Percentiles rank a stretch among this genome's conserved stretches.
phyloP scores from a whole-genome alignment of 768 basidiomycete genomes.

The Asterophora parasitica region DNA sequence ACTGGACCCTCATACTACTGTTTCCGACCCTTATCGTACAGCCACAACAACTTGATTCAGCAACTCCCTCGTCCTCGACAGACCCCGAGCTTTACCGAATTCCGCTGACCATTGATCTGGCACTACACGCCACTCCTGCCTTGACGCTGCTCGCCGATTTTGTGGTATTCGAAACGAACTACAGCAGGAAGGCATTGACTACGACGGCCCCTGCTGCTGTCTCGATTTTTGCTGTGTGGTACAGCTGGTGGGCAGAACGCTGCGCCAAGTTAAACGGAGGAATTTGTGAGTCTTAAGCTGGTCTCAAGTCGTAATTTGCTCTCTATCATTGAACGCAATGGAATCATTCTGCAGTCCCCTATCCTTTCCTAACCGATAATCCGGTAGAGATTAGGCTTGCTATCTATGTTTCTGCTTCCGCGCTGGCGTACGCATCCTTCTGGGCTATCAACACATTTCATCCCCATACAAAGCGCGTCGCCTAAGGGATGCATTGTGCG shows the following conservation, averaged over 20 bases:
- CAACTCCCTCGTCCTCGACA: constrained; percentile 25
- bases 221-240: constrained; percentile 36
- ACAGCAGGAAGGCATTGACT: constrained; percentile 25
- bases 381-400: constrained; percentile 43
- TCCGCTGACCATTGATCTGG: constrained; percentile 54
- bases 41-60: constrained; percentile 1
- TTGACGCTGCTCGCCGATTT: constrained; percentile 62
- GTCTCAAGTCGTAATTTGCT: background rate
- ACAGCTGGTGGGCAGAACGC: constrained; percentile 63
- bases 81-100: constrained; percentile 29
- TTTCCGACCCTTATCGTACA: constrained; percentile 57
- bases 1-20: constrained; percentile 60
- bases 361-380: constrained; percentile 74
- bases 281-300: constrained; percentile 50
- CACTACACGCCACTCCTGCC: constrained; percentile 62
- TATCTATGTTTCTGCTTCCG: constrained; percentile 54
- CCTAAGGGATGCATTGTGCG: no score
- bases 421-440: constrained; percentile 53
- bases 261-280: constrained; percentile 54
- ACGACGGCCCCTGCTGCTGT: constrained; percentile 26
- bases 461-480: constrained; percentile 9
- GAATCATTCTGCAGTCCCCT: constrained; percentile 54
- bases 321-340: constrained; percentile 5
- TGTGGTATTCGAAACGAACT: constrained; percentile 58
- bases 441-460: constrained; percentile 57